A percentile compares a stretch with the other conserved stretches of the same genome.
Evolutionary conservation across 345 rosid species (phyloP).

Genomic region (Linum tenue): DNA sequence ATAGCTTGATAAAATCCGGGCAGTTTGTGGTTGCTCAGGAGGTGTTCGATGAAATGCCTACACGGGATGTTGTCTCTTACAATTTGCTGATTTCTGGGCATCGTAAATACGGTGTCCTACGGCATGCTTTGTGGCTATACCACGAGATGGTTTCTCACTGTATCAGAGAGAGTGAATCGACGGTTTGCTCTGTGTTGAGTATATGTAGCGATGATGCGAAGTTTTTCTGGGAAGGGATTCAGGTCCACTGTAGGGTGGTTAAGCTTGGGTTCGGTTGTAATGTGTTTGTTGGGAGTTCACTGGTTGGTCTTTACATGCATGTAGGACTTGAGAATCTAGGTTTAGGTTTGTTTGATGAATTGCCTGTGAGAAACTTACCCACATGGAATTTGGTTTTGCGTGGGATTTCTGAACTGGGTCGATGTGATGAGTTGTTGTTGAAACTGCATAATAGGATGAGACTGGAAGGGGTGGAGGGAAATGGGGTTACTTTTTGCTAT

Average conservation of each 20-base stretch:
- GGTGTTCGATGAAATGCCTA: slow-evolving; percentile 49
- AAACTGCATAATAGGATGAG: slow-evolving; percentile 35
- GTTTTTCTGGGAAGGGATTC: slow-evolving; percentile 46
- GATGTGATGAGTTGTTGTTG: slow-evolving; percentile 29
- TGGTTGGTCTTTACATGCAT: slow-evolving; percentile 44
- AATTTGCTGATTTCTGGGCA: slow-evolving; percentile 58
- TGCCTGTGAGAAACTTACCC: slow-evolving; percentile 53
- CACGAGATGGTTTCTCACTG: slow-evolving; percentile 42
- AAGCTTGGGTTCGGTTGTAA: slow-evolving; percentile 46
- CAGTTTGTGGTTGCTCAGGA: slow-evolving; percentile 31
- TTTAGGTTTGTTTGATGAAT: slow-evolving; percentile 45
- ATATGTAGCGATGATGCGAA: slow-evolving; percentile 32
- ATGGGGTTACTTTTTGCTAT: slow-evolving; percentile 64
- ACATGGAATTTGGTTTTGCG: slow-evolving; percentile 49
- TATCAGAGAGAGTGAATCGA: slow-evolving; percentile 52
- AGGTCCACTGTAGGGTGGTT: slow-evolving; percentile 61
- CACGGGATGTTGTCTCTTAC: slow-evolving; percentile 51
- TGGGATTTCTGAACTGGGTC: slow-evolving; percentile 37
- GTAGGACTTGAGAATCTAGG: slow-evolving; percentile 39
- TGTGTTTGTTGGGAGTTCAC: slow-evolving; percentile 45
- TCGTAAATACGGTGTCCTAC: slow-evolving; percentile 28
- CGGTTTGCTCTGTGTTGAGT: slow-evolving; percentile 60
- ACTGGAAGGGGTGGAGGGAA: slow-evolving; percentile 35
- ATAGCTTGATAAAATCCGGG: slow-evolving; percentile 33
- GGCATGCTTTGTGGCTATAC: slow-evolving; percentile 36